These are phyloP conservation scores for Globisporangium emineosum DNA, from an alignment of 352 stramenopile species.

Conservation along the genomic window DNA sequence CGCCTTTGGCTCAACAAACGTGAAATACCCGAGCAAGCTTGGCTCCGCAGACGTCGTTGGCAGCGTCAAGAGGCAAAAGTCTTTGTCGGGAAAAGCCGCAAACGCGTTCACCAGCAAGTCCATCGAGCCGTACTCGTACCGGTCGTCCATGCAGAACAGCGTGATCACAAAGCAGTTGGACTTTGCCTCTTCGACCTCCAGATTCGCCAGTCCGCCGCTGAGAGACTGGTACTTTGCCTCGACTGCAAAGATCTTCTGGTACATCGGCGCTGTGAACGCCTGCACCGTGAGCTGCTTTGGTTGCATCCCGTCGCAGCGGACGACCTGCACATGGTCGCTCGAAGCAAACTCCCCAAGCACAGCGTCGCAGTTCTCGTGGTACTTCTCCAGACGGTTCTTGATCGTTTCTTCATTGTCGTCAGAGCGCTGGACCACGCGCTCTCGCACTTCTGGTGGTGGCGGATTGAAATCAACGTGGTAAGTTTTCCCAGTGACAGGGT, in stretches of 20 bases:
- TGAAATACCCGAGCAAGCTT: constrained; percentile 47
- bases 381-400: constrained; percentile 79
- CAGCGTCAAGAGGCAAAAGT: constrained; percentile 59
- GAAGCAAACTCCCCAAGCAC: constrained; percentile 45
- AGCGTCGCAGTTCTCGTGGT: constrained; percentile 60
- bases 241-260: constrained; percentile 38
- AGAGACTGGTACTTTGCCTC: constrained; percentile 30
- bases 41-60: constrained; percentile 45
- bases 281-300: constrained; percentile 34
- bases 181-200: constrained; percentile 37
- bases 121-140: constrained; percentile 34
- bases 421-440: constrained; percentile 76
- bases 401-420: constrained; percentile 95
- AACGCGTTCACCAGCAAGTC: constrained; percentile 55
- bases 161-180: constrained; percentile 63
- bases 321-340: constrained; percentile 34
- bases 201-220: constrained; percentile 22
- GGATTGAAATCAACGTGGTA: constrained; percentile 97
- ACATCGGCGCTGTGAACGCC: constrained; percentile 47
- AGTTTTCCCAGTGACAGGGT: constrained; percentile 89
- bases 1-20: constrained; percentile 31
- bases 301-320: constrained; percentile 61
- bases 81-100: constrained; percentile 42
- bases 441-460: constrained; percentile 60
- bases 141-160: constrained; percentile 58